Conservation (phyloP, 2,329 filamentous ascomycete species). For the Clonostachys sp. region DNA sequence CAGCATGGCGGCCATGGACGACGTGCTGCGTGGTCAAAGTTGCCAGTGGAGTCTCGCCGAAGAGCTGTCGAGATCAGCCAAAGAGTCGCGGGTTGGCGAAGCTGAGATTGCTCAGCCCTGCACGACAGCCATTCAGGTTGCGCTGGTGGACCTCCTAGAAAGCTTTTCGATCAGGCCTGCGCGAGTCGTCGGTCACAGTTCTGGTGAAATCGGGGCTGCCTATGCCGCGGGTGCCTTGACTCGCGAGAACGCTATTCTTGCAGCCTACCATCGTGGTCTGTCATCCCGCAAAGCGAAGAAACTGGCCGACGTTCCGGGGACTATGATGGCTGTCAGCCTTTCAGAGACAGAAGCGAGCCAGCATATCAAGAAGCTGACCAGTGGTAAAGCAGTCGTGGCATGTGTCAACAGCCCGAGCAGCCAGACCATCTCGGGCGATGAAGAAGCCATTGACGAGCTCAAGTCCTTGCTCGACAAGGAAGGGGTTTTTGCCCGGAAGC, state of each 20-base stretch:
- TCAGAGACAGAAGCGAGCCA: neutral
- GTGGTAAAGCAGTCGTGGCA: conserved; percentile 14
- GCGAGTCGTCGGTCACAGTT: conserved; percentile 27
- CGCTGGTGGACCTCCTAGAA: conserved; percentile 25
- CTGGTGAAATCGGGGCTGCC: conserved; percentile 31
- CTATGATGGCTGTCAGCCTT: conserved; percentile 29
- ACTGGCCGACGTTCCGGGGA: conserved; percentile 13
- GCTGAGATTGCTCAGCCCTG: conserved; percentile 24
- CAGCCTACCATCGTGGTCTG: conserved; percentile 3
- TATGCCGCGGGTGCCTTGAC: conserved; percentile 19
- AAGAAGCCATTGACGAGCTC: conserved; percentile 10
- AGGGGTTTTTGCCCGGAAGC: conserved; percentile 5
- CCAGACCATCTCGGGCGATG: conserved; percentile 40
- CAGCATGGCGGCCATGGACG: conserved; percentile 10
- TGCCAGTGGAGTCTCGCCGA: conserved; percentile 6
- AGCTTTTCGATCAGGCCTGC: conserved; percentile 15
- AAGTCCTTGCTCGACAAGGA: neutral
- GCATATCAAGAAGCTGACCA: conserved; percentile 24
- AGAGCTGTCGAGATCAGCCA: conserved; percentile 7
- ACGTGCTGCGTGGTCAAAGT: conserved; percentile 1
- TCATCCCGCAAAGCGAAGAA: conserved; percentile 5
- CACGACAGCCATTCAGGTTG: conserved; percentile 35
- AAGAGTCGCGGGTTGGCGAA: conserved; percentile 10
- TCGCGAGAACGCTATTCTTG: conserved; percentile 4
- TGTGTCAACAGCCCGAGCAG: conserved; percentile 44